Percentiles rank a stretch among this genome's conserved stretches.
phyloP scores from a whole-genome alignment of 1,284 basidiomycete species.

The Coniferiporia weirii region DNA sequence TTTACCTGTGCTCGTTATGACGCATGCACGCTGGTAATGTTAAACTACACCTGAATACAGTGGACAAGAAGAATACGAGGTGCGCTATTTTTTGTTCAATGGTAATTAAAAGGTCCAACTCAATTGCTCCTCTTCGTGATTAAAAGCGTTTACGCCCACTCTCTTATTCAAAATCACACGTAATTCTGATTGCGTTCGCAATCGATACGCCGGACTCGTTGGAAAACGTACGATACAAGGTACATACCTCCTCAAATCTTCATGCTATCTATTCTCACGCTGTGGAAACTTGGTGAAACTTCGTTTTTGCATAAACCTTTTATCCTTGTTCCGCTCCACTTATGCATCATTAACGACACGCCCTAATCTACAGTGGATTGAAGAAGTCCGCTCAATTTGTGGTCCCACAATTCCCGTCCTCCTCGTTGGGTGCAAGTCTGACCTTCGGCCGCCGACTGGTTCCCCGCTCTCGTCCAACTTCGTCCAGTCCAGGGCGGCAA shows the following conservation, averaged over 20 bases:
- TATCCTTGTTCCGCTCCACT: conserved; percentile 13
- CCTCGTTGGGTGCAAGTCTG: conserved; percentile 83
- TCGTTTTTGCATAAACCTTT: conserved; percentile 3
- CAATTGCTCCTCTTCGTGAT: background rate
- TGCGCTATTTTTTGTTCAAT: conserved; percentile 30
- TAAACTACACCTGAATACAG: conserved; percentile 35
- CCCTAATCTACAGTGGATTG: conserved; percentile 78
- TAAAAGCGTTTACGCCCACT: conserved; percentile 82
- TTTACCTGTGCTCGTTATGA: background rate
- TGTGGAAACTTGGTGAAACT: background rate
- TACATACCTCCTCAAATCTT: conserved; percentile 27
- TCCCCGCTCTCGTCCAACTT: conserved; percentile 42
- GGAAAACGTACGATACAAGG: conserved; percentile 93
- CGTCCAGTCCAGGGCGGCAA: conserved; percentile 70
- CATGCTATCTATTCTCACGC: background rate
- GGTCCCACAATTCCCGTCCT: conserved; percentile 79
- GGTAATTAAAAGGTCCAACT: conserved; percentile 5
- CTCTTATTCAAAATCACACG: conserved; percentile 97
- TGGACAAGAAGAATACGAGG: conserved; percentile 93
- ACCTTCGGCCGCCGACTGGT: conserved; percentile 59
- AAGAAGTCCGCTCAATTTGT: conserved; percentile 91
- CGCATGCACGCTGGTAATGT: background rate
- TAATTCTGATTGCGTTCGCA: conserved; percentile 95
- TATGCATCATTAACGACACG: conserved; percentile 3
- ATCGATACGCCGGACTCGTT: conserved; percentile 96